These are phyloP conservation scores for Amniculicola lignicola DNA, from an alignment of 495 filamentous ascomycete species.

Conservation along the genomic window DNA sequence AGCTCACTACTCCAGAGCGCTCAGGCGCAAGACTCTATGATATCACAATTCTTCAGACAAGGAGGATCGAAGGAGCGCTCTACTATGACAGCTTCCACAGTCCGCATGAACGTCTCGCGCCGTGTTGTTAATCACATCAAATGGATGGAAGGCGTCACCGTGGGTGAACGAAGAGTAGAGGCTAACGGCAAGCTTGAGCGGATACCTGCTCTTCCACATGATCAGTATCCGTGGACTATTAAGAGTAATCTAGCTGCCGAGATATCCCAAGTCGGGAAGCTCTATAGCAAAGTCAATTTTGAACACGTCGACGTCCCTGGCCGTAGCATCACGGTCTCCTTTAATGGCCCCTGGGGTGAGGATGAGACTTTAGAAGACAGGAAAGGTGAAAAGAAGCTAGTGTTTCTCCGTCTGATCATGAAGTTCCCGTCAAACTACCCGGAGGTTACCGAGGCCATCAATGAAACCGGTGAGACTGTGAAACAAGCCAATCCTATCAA, in stretches of 20 bases:
- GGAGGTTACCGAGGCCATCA: constrained; percentile 36
- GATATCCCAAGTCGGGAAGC: constrained; percentile 76
- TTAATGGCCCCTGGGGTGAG: constrained; percentile 82
- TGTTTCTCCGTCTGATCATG: constrained; percentile 75
- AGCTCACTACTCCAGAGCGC: constrained; percentile 1
- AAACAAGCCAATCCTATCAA: constrained; percentile 50
- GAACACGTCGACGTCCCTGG: constrained; percentile 80
- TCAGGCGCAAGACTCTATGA: neutral
- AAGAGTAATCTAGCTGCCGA: constrained; percentile 83
- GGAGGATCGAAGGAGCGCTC: constrained; percentile 33
- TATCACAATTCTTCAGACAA: too few relatives aligned
- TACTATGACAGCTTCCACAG: constrained; percentile 59
- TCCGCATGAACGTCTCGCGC: constrained; percentile 54
- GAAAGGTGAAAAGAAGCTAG: constrained; percentile 53
- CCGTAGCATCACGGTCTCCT: constrained; percentile 67
- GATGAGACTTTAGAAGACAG: constrained; percentile 4
- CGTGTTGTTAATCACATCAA: constrained; percentile 73
- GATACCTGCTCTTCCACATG: too few relatives aligned
- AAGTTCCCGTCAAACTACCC: constrained; percentile 80
- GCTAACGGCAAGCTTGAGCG: constrained; percentile 11
- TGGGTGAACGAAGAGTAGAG: constrained; percentile 52
- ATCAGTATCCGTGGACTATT: constrained; percentile 63
- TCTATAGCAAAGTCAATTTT: constrained; percentile 79
- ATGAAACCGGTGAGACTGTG: neutral
- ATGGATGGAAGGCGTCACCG: constrained; percentile 94